Conservation (phyloP, 495 filamentous ascomycete species). For the Podospora pseudoanserina region DNA sequence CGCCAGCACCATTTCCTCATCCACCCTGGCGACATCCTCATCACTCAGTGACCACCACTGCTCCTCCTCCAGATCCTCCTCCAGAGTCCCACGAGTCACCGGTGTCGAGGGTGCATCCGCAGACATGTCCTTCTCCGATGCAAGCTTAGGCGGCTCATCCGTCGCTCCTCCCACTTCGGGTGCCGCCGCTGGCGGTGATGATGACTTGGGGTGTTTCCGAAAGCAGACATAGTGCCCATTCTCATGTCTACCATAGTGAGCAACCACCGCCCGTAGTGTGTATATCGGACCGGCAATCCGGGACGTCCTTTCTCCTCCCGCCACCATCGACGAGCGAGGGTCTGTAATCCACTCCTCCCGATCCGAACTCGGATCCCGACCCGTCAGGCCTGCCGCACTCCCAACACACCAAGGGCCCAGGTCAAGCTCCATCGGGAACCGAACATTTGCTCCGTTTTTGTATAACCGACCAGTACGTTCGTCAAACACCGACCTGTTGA, state of each 20-base stretch:
- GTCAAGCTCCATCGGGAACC: constrained; percentile 70
- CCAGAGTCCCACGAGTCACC: constrained; percentile 11
- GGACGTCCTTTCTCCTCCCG: constrained; percentile 39
- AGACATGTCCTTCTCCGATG: background rate
- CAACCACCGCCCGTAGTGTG: constrained; percentile 77
- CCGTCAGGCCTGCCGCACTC: constrained; percentile 33
- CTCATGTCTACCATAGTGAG: constrained; percentile 86
- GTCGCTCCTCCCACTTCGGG: background rate
- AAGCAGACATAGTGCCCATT: constrained; percentile 97
- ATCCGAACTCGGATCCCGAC: constrained; percentile 14
- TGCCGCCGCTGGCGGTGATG: background rate
- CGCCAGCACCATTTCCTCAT: constrained; percentile 66
- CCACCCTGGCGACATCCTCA: constrained; percentile 70
- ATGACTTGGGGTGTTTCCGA: constrained; percentile 54
- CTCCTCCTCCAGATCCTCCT: constrained; percentile 9
- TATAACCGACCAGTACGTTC: constrained; percentile 68
- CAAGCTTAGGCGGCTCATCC: background rate
- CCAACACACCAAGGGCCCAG: constrained; percentile 76
- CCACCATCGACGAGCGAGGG: constrained; percentile 66
- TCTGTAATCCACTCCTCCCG: constrained; percentile 65
- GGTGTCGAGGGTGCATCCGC: background rate
- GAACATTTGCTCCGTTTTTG: constrained; percentile 78
- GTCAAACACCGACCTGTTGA: constrained; percentile 90
- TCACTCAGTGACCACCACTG: constrained; percentile 86
- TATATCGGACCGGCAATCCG: constrained; percentile 59